These are phyloP conservation scores for Neocucurbitaria cava DNA, from an alignment of 2,329 filamentous ascomycete species.

Conservation along the genomic window DNA sequence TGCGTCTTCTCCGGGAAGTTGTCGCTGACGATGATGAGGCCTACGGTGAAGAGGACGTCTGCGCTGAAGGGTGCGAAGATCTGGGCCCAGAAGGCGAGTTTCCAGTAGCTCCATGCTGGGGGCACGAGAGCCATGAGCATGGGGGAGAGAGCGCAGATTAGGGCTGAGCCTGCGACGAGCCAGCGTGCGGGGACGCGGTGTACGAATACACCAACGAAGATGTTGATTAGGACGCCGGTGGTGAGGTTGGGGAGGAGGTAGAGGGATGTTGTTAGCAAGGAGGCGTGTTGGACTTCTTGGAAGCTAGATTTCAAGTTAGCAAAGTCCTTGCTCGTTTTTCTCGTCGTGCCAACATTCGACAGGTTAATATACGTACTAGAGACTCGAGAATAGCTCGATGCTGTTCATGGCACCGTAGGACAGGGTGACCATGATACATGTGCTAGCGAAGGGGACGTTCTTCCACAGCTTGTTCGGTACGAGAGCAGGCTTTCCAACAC, in stretches of 20 bases:
- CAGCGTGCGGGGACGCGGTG: slow-evolving; percentile 53
- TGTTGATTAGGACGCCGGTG: slow-evolving; percentile 50
- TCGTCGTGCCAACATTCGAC: neutral
- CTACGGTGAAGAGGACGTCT: slow-evolving; percentile 64
- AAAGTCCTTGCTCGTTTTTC: neutral
- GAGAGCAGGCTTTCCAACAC: slow-evolving; percentile 27
- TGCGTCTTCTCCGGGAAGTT: slow-evolving; percentile 65
- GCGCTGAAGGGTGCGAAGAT: slow-evolving; percentile 52
- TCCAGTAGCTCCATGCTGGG: slow-evolving; percentile 61
- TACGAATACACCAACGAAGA: slow-evolving; percentile 56
- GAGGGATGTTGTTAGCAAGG: slow-evolving; percentile 45
- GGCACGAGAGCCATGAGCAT: slow-evolving; percentile 63
- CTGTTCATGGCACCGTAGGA: slow-evolving; percentile 47
- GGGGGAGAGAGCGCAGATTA: slow-evolving; percentile 56
- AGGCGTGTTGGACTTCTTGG: slow-evolving; percentile 48
- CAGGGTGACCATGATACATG: slow-evolving; percentile 57
- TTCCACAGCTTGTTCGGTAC: slow-evolving; percentile 58
- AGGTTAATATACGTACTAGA: slow-evolving; percentile 34
- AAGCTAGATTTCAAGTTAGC: slow-evolving; percentile 35
- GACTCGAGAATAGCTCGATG: slow-evolving; percentile 50
- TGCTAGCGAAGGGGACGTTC: slow-evolving; percentile 61
- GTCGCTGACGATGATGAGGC: slow-evolving; percentile 61
- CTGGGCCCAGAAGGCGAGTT: slow-evolving; percentile 52
- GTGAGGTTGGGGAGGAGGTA: slow-evolving; percentile 53
- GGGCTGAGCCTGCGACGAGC: slow-evolving; percentile 50